Evolutionary conservation across 1,284 basidiomycete species (phyloP).

Genomic region (Trichosporon inkin): DNA sequence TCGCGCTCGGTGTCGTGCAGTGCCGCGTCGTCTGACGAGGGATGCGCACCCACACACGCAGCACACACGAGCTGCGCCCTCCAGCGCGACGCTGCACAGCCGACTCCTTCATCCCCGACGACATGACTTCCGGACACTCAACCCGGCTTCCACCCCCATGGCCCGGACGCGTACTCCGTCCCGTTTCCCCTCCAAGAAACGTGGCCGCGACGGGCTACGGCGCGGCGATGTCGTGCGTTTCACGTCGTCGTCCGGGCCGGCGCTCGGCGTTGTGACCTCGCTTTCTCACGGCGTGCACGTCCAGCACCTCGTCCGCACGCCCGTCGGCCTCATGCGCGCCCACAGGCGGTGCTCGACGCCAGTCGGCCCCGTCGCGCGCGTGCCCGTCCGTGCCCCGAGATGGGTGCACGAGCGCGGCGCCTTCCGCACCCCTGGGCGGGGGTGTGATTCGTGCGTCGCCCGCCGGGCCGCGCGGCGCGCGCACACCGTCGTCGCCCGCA

Average conservation of each 20-base stretch:
- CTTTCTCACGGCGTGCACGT: not conserved
- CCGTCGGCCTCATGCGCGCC: not conserved
- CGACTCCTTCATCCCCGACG: not conserved
- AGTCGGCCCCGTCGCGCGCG: not conserved
- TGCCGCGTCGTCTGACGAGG: not conserved
- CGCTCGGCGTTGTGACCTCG: not conserved
- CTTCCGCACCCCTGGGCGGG: not conserved
- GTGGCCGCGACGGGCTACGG: not conserved
- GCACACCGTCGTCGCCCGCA: not conserved
- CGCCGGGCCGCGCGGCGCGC: not conserved
- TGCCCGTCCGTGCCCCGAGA: not conserved
- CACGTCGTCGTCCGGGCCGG: not conserved
- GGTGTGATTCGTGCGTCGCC: constrained; percentile 12
- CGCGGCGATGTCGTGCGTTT: not conserved
- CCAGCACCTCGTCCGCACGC: not conserved
- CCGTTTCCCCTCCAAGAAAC: no score
- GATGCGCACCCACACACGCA: no score
- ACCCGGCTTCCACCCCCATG: no score
- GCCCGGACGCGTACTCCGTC: no score
- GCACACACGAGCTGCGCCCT: no score
- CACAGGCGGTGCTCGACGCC: not conserved
- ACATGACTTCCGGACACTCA: no score
- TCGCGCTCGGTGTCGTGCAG: constrained; percentile 39
- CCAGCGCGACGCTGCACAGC: no score
- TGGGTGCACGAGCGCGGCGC: not conserved